phyloP scores from a whole-genome alignment of 1,139 yeast genomes.

The Wickerhamomyces sp. region DNA sequence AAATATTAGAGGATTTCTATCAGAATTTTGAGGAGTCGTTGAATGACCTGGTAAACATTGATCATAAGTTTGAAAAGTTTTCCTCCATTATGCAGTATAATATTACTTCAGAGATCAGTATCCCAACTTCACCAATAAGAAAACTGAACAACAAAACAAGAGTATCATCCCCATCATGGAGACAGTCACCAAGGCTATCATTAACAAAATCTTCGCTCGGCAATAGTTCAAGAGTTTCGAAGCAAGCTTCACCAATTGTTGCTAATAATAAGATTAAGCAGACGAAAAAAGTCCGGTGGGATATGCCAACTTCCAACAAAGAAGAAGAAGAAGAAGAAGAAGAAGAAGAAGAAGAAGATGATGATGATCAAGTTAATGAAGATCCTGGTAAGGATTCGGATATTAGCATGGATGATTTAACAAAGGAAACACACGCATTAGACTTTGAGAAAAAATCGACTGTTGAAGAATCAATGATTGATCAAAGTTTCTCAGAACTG shows the following conservation, averaged over 20 bases:
- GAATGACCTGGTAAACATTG: constrained; percentile 19
- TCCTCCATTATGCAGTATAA: constrained; percentile 16
- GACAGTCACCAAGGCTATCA: constrained; percentile 16
- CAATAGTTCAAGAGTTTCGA: constrained; percentile 5
- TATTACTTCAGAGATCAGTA: constrained; percentile 16
- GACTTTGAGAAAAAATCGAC: constrained; percentile 2
- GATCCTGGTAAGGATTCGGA: constrained; percentile 22
- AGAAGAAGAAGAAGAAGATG: constrained; percentile 6
- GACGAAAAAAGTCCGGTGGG: constrained; percentile 37
- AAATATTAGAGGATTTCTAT: constrained; percentile 15
- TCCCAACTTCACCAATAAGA: constrained; percentile 24
- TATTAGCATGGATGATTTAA: constrained; percentile 27
- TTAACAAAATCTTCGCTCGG: constrained; percentile 1
- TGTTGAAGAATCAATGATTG: constrained; percentile 11
- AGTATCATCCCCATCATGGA: constrained; percentile 17
- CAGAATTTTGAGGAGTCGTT: constrained; percentile 16
- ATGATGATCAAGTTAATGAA: neutral
- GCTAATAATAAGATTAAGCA: constrained; percentile 11
- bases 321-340: constrained; percentile 4
- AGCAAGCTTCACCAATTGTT: constrained; percentile 7
- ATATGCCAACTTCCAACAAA: constrained; percentile 25
- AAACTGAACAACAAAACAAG: constrained; percentile 15
- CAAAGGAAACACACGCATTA: neutral
- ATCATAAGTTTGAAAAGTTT: constrained; percentile 19
- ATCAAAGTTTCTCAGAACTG: constrained; percentile 17